Percentiles rank a stretch among this genome's conserved stretches.
These are phyloP conservation scores for Wickerhamiella australiensis DNA, from an alignment of 805 yeast genomes.

Conservation along the genomic window DNA sequence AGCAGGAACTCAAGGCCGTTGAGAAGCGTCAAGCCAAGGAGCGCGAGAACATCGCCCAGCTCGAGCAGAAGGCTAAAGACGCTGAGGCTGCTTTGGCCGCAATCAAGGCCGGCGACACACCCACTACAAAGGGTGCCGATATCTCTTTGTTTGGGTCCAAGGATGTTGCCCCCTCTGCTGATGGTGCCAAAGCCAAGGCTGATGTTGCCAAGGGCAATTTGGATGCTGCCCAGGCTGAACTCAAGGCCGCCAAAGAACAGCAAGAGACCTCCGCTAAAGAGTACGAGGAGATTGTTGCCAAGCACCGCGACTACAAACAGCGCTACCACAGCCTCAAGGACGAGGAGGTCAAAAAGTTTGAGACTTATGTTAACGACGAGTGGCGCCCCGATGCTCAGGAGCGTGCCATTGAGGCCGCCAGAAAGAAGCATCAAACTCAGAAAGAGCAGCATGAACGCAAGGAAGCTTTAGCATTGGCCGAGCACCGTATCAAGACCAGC, in stretches of 20 bases:
- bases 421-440: slow-evolving; percentile 15
- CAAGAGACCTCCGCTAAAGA: slow-evolving; percentile 4
- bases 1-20: slow-evolving; percentile 18
- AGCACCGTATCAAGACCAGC: slow-evolving; percentile 6
- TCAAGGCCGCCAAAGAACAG: slow-evolving; percentile 7
- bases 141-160: not conserved
- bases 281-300: slow-evolving; percentile 6
- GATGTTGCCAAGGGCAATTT: slow-evolving; percentile 3
- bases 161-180: not conserved
- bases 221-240: slow-evolving; percentile 1
- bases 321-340: slow-evolving; percentile 10
- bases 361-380: slow-evolving; percentile 17
- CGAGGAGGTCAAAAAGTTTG: slow-evolving; percentile 14
- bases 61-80: slow-evolving; percentile 12
- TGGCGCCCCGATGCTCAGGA: slow-evolving; percentile 13
- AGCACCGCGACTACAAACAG: slow-evolving; percentile 11
- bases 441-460: slow-evolving; percentile 15
- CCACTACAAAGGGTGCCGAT: not conserved
- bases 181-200: slow-evolving; percentile 11
- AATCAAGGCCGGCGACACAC: slow-evolving; percentile 7
- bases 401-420: slow-evolving; percentile 15
- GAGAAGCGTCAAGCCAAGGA: slow-evolving; percentile 12
- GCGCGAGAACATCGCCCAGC: slow-evolving; percentile 2
- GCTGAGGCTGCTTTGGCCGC: slow-evolving; percentile 14
- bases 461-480: slow-evolving; percentile 8